Conservation (phyloP, 2,329 filamentous ascomycete species). For the Penicillium sumatraense region DNA sequence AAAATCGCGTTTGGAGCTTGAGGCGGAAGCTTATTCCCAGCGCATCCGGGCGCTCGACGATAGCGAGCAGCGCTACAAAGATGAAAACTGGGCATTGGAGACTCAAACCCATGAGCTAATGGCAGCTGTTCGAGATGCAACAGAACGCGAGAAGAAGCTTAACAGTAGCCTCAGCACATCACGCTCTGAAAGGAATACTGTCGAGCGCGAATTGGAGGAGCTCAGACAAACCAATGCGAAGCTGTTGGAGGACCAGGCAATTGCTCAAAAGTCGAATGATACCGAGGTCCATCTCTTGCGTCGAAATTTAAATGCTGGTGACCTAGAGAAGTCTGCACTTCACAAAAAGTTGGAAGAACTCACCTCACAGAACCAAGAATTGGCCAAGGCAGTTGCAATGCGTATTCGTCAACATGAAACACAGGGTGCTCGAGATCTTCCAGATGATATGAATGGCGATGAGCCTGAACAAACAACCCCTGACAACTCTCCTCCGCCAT, state of each 20-base stretch:
- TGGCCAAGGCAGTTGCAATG: slow-evolving; percentile 80
- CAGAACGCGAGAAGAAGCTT: slow-evolving; percentile 82
- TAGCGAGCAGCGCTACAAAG: slow-evolving; percentile 93
- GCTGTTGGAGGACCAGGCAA: slow-evolving; percentile 78
- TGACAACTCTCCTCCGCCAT: slow-evolving; percentile 87
- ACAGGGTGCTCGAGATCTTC: slow-evolving; percentile 62
- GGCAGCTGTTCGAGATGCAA: slow-evolving; percentile 72
- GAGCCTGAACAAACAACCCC: slow-evolving; percentile 74
- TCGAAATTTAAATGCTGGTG: slow-evolving; percentile 75
- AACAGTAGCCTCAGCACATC: slow-evolving; percentile 71
- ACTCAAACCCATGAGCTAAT: slow-evolving; percentile 86
- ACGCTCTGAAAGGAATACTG: slow-evolving; percentile 73
- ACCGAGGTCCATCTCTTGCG: slow-evolving; percentile 84
- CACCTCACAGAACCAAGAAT: slow-evolving; percentile 84
- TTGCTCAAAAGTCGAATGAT: slow-evolving; percentile 80
- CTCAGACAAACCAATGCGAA: slow-evolving; percentile 79
- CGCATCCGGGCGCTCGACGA: slow-evolving; percentile 84
- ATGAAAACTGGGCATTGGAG: slow-evolving; percentile 98
- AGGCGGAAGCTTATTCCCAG: slow-evolving; percentile 78
- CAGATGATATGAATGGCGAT: slow-evolving; percentile 67
- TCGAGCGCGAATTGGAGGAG: slow-evolving; percentile 90
- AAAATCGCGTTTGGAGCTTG: slow-evolving; percentile 78
- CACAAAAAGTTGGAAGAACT: slow-evolving; percentile 88
- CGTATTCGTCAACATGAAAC: slow-evolving; percentile 71
- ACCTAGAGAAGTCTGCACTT: slow-evolving; percentile 76